Percentiles rank a stretch among this genome's conserved stretches.
phyloP scores from a whole-genome alignment of 2,329 filamentous ascomycete genomes.

The Chaetomium sp. region DNA sequence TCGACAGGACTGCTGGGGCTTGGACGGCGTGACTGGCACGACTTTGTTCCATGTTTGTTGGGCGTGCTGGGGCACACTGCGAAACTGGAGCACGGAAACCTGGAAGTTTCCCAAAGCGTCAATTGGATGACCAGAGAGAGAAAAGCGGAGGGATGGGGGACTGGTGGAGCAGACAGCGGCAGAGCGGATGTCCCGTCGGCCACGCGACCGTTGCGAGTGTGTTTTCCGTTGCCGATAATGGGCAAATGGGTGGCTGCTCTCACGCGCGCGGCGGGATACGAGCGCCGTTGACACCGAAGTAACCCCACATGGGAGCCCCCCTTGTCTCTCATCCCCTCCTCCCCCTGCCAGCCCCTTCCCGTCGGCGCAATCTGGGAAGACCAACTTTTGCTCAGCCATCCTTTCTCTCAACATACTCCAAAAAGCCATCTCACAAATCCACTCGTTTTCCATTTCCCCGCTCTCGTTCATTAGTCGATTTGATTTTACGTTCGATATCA shows the following conservation, averaged over 20 bases:
- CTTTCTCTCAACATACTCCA: conserved; percentile 10
- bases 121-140: neutral
- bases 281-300: conserved; percentile 6
- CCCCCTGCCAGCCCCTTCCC: conserved; percentile 9
- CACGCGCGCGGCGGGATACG: conserved; percentile 8
- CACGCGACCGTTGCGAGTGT: conserved; percentile 4
- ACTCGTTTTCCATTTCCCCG: conserved; percentile 31
- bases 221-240: conserved; percentile 7
- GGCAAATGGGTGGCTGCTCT: neutral
- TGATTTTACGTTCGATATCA: conserved; percentile 21
- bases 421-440: conserved; percentile 22
- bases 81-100: neutral
- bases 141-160: conserved; percentile 1
- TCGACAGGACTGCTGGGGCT: conserved; percentile 4
- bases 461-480: conserved; percentile 23
- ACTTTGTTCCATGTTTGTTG: neutral
- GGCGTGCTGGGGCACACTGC: neutral
- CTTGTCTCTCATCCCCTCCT: conserved; percentile 1
- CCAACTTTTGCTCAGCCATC: conserved; percentile 19
- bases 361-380: conserved; percentile 18
- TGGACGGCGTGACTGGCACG: neutral
- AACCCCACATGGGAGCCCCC: neutral
- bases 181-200: neutral
- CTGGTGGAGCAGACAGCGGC: neutral
- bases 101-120: neutral